Conservation (phyloP, 2,329 filamentous ascomycete species). For the Penicillium psychrosexuale region DNA sequence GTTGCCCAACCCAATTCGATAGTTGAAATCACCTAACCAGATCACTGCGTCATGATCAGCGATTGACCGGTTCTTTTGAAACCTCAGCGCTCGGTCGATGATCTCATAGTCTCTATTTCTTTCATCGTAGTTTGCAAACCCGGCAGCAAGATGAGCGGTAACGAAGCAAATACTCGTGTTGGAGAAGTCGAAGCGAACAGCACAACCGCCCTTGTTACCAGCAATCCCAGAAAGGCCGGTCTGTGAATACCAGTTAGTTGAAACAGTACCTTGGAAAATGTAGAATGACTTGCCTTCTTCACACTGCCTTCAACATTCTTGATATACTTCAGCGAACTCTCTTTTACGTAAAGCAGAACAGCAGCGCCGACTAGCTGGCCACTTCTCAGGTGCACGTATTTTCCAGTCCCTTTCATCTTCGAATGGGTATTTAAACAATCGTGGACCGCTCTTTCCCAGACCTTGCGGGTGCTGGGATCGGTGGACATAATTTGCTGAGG, state of each 20-base stretch:
- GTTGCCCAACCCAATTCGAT: constrained; percentile 81
- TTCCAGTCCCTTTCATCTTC: constrained; percentile 62
- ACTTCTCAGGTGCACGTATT: constrained; percentile 84
- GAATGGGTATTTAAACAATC: constrained; percentile 71
- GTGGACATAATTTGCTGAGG: constrained; percentile 99
- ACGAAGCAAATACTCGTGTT: constrained; percentile 93
- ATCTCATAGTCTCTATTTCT: constrained; percentile 89
- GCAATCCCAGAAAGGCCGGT: constrained; percentile 93
- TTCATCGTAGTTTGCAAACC: constrained; percentile 95
- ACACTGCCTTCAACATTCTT: constrained; percentile 96
- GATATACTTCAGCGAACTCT: constrained; percentile 71
- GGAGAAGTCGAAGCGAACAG: constrained; percentile 90
- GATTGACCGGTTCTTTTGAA: constrained; percentile 86
- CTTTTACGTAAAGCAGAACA: constrained; percentile 84
- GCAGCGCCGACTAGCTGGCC: constrained; percentile 94
- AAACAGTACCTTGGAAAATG: background rate
- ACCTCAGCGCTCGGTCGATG: constrained; percentile 80
- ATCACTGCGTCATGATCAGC: constrained; percentile 88
- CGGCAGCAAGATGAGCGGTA: constrained; percentile 92
- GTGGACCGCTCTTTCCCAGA: constrained; percentile 83
- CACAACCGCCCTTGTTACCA: constrained; percentile 96
- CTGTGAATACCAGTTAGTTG: constrained; percentile 39
- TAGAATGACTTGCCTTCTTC: constrained; percentile 63
- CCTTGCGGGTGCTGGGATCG: constrained; percentile 76
- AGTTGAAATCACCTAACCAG: constrained; percentile 98